Base-by-base conservation (phyloP, 768 basidiomycete genomes). In the Boletus vermiculosoides region DNA sequence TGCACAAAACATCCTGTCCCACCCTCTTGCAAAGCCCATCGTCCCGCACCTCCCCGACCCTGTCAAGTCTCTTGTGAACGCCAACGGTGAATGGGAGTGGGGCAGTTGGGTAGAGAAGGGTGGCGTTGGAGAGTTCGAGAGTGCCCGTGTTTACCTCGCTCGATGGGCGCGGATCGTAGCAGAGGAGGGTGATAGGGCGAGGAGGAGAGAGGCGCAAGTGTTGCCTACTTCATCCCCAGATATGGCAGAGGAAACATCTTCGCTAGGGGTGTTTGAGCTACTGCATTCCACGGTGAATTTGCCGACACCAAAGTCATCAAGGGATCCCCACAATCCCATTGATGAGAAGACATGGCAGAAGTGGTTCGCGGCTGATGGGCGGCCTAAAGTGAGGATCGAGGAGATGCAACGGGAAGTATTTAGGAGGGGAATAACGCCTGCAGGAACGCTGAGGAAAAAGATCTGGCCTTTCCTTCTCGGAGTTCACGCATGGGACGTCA, bases 81-180 rank as follows among this genome's bases (percentile, higher is more conserved):
- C 86, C 0, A 87, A 87, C 50, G 94, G 94, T 18, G 95, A 96
- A 69, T 85, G 87, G 75, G 90, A 96, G 64, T 96, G 94, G 88
- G 87, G 90, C 5, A 91, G 90, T 62, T 93, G 92, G 92, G 90
- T 92, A 0, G 92, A 94, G 71, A 90, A 90, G 68, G 88, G 92
- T 34, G 90, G 94, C 0, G 91, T 97, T 3, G 94, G 93, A 7
- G 94, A 97, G 70, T 98, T 96, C 70, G 97, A 98, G 74, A 91
- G 91, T 57, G 97, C 97, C 0, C 80, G 95, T 5, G 92, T 98
- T 8, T 98, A 98, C 71, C 83, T 99, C 10, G 97, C 97, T 11
- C 80, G 92, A 33, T 99, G 97, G 97, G 97, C 97, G 4, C 81
- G 95, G 49, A 90, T 94, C 56, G 97, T 98, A 1, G 97, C 97